These are phyloP conservation scores for Peronosclerospora sorghi DNA, from an alignment of 352 stramenopile genomes.

Conservation along the genomic window DNA sequence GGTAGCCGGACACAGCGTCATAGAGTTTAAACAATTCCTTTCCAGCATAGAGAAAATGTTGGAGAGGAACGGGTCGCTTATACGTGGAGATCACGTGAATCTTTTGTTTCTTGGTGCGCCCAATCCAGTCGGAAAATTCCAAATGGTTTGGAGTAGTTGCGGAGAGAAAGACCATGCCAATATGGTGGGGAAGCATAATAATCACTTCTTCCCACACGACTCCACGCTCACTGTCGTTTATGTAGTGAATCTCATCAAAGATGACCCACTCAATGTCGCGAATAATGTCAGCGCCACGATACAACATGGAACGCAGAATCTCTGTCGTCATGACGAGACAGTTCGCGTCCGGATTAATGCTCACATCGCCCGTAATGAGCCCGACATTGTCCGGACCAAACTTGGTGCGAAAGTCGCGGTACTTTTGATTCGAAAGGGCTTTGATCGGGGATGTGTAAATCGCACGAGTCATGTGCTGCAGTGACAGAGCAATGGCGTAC, in stretches of 20 bases:
- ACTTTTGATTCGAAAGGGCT: conserved; percentile 97
- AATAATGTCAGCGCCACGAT: conserved; percentile 92
- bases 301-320: conserved; percentile 94
- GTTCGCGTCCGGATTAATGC: conserved; percentile 91
- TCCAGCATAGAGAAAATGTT: conserved; percentile 92
- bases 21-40: conserved; percentile 89
- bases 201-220: conserved; percentile 98
- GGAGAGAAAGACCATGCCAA: conserved; percentile 97
- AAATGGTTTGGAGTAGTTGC: conserved; percentile 98
- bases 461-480: conserved; percentile 84
- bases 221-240: conserved; percentile 96
- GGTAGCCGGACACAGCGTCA: conserved; percentile 40
- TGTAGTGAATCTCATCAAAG: conserved; percentile 97
- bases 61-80: conserved; percentile 93
- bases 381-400: conserved; percentile 92
- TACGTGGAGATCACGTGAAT: conserved; percentile 97
- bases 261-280: conserved; percentile 97
- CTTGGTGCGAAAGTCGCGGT: conserved; percentile 92
- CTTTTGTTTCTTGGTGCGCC: conserved; percentile 90
- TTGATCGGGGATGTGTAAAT: conserved; percentile 99
- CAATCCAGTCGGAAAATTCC: conserved; percentile 99
- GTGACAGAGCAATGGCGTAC: conserved; percentile 94
- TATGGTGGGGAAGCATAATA: conserved; percentile 95
- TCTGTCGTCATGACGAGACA: conserved; percentile 98
- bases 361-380: conserved; percentile 96